These are phyloP conservation scores for Haplosporangium sp. DNA, from an alignment of 371 early-diverging fungal genomes.

Conservation along the genomic window DNA sequence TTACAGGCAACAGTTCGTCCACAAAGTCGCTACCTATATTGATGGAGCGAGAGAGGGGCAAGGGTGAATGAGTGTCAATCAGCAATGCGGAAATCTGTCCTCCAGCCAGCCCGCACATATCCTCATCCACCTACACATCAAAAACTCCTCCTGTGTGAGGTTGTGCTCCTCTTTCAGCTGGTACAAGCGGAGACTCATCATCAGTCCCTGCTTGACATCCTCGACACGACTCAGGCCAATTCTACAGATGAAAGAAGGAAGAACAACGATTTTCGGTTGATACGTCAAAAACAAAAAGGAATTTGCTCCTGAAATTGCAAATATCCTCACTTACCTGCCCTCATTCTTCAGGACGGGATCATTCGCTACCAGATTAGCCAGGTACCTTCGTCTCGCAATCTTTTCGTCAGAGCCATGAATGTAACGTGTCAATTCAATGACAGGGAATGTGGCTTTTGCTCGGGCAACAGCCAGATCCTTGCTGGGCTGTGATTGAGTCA, in stretches of 20 bases:
- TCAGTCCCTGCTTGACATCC: slow-evolving; percentile 49
- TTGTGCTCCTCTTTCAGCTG: slow-evolving; percentile 48
- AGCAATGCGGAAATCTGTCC: no score
- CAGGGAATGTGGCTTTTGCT: slow-evolving; percentile 58
- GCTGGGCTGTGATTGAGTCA: slow-evolving; percentile 48
- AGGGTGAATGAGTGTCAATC: background rate
- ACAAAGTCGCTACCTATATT: slow-evolving; percentile 39
- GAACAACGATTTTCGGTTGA: no score
- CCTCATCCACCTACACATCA: slow-evolving; percentile 49
- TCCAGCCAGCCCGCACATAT: no score
- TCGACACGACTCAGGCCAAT: slow-evolving; percentile 53
- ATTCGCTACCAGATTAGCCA: slow-evolving; percentile 54
- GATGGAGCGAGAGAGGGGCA: background rate
- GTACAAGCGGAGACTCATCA: slow-evolving; percentile 45
- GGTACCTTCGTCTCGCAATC: slow-evolving; percentile 44
- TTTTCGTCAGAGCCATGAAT: slow-evolving; percentile 57
- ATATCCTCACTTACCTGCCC: slow-evolving; percentile 13
- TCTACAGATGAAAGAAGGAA: background rate
- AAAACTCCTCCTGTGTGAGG: slow-evolving; percentile 31
- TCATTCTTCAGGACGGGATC: slow-evolving; percentile 62
- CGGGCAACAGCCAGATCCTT: slow-evolving; percentile 63
- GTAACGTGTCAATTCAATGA: slow-evolving; percentile 54
- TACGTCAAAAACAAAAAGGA: background rate
- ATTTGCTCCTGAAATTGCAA: background rate
- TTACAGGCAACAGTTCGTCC: slow-evolving; percentile 62